These are phyloP conservation scores for Metschnikowia lachancei DNA, from an alignment of 805 yeast species.

Conservation along the genomic window DNA sequence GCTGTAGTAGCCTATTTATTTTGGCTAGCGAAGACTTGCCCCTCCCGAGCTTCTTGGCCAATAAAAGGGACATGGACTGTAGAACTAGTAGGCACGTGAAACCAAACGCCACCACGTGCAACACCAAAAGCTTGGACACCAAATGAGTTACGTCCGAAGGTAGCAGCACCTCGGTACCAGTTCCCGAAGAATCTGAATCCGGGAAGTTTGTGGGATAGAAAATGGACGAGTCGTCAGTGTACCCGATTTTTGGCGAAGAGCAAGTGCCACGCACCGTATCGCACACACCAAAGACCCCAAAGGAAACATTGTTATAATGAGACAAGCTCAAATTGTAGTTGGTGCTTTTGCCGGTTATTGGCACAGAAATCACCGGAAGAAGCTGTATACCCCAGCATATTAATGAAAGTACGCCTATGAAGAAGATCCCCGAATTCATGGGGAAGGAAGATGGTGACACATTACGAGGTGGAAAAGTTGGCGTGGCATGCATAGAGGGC, in stretches of 20 bases:
- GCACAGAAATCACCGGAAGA: constrained; percentile 42
- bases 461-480: constrained; percentile 1
- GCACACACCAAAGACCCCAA: constrained; percentile 47
- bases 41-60: neutral
- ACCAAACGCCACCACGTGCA: constrained; percentile 41
- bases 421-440: constrained; percentile 33
- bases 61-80: constrained; percentile 7
- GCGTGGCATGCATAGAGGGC: constrained; percentile 12
- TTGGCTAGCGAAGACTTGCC: neutral
- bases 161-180: constrained; percentile 29
- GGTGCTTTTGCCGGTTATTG: constrained; percentile 31
- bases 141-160: constrained; percentile 41
- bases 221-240: constrained; percentile 22
- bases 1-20: neutral
- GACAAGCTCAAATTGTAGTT: constrained; percentile 30
- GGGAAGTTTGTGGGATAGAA: constrained; percentile 9
- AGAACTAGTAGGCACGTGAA: constrained; percentile 22
- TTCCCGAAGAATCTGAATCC: neutral
- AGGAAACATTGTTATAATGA: constrained; percentile 31
- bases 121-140: constrained; percentile 40
- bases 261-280: constrained; percentile 28
- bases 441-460: constrained; percentile 9
- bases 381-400: constrained; percentile 37
- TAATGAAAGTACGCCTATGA: constrained; percentile 28
- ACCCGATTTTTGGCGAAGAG: constrained; percentile 38